A percentile compares a stretch with the other conserved stretches of the same genome.
Conservation (phyloP, 495 filamentous ascomycete species). For the Xylaria bambusicola region DNA sequence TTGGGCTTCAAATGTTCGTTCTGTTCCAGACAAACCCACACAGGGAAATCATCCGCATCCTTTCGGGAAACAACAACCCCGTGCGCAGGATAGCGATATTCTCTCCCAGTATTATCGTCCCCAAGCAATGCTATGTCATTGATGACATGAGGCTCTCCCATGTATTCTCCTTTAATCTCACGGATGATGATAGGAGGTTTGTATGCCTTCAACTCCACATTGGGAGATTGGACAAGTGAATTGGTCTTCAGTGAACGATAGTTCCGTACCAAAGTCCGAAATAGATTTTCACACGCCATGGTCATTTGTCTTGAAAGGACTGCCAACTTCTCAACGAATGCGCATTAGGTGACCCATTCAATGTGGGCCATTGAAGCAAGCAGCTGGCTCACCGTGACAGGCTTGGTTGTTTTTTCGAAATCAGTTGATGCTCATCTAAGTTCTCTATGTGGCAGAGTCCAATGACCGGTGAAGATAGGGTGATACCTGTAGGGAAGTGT, state of each 20-base stretch:
- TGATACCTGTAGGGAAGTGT: too few relatives aligned
- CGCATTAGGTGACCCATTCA: not conserved
- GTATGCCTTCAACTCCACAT: not conserved
- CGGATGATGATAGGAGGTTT: slow-evolving; percentile 2
- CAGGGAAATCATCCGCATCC: slow-evolving; percentile 14
- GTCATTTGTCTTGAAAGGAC: too few relatives aligned
- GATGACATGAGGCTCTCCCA: slow-evolving; percentile 24
- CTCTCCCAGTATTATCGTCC: slow-evolving; percentile 17
- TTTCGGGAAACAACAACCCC: slow-evolving; percentile 30
- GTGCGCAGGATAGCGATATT: slow-evolving; percentile 26
- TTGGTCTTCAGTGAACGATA: slow-evolving; percentile 1
- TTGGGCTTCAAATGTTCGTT: not conserved
- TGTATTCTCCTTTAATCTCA: not conserved
- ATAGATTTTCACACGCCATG: not conserved
- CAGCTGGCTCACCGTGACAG: not conserved
- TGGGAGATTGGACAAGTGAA: slow-evolving; percentile 11
- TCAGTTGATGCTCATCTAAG: not conserved
- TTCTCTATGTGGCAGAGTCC: not conserved
- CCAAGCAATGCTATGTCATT: slow-evolving; percentile 7
- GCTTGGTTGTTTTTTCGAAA: not conserved
- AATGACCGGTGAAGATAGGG: not conserved
- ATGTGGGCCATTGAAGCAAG: not conserved
- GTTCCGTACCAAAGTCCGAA: slow-evolving; percentile 1
- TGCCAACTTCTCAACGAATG: not conserved
- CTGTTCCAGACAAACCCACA: slow-evolving; percentile 25